Evolutionary conservation across 805 yeast genomes (phyloP).

Genomic region (Pichia californica): DNA sequence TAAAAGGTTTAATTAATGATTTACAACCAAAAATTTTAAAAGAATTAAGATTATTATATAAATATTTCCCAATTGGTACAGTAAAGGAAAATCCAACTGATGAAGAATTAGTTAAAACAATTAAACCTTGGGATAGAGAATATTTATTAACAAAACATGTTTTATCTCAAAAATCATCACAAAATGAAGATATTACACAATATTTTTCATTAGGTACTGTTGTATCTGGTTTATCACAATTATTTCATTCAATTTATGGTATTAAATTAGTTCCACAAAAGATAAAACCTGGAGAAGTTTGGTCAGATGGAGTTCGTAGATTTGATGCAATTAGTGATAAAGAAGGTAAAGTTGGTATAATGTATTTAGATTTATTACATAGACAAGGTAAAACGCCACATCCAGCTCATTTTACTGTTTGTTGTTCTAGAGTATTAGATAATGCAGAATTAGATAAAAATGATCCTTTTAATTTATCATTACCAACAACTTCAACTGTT

Average conservation of each 20-base stretch:
- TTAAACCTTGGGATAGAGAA: conserved; percentile 93
- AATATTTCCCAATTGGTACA: conserved; percentile 10
- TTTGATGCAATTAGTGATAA: conserved; percentile 64
- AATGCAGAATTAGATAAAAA: conserved; percentile 42
- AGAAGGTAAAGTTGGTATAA: conserved; percentile 64
- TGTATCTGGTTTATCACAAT: conserved; percentile 69
- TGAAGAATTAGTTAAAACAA: conserved; percentile 33
- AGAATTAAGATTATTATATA: conserved; percentile 50
- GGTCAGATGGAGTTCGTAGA: conserved; percentile 83
- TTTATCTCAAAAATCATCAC: conserved; percentile 30
- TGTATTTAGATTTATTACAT: conserved; percentile 84
- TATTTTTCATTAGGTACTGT: conserved; percentile 84
- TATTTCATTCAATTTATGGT: conserved; percentile 70
- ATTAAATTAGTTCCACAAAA: conserved; percentile 64
- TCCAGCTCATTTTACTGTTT: conserved; percentile 94
- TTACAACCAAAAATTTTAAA: conserved; percentile 46
- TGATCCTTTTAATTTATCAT: conserved; percentile 30
- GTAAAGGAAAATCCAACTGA: conserved; percentile 23
- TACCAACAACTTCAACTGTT: conserved; percentile 27
- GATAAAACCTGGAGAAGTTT: conserved; percentile 67
- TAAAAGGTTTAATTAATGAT: conserved; percentile 49
- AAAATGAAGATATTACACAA: conserved; percentile 44
- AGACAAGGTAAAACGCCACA: conserved; percentile 68
- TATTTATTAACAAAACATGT: conserved; percentile 34
- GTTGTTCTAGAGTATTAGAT: conserved; percentile 81